Evolutionary conservation across 139 green algal genomes (phyloP), one percentile per base, ranked within the genome.

Genomic region (Chlamydomonas sphaeroides): DNA sequence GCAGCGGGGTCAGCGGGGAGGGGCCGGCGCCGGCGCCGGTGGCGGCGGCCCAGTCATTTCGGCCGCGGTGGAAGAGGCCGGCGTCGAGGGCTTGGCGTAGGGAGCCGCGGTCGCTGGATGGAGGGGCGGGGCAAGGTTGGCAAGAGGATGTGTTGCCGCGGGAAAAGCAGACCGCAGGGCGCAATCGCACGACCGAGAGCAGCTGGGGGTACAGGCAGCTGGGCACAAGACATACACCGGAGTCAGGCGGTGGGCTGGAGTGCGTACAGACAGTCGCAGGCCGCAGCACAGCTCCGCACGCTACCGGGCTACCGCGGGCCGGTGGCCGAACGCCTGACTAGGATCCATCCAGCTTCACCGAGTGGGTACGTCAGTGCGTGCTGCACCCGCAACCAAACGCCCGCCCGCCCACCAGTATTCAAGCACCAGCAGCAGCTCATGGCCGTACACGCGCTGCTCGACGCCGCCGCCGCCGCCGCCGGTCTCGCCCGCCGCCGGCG

Each of bases 331-430:
- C 20, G 10, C 11, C 28, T 23, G 33, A 48, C 35, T 30, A 57
- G 30, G 26, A 59, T 32, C 45, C 49, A 10, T 51, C 45, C 45
- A 51, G 45, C 14, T 51, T 14, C 14, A 14, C 45, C 8, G 14
- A 51, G 45, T n/a, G n/a, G n/a, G n/a, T n/a, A n/a, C n/a, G n/a
- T n/a, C n/a, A n/a, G n/a, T n/a, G n/a, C n/a, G n/a, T n/a, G n/a
- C n/a, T n/a, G n/a, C n/a, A n/a, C n/a, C n/a, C n/a, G n/a, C n/a
- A n/a, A n/a, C n/a, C n/a, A n/a, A n/a, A n/a, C n/a, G n/a, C n/a
- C n/a, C n/a, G n/a, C 45, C 45, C 45, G 49, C 49, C 25, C 56
- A 80, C 72, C 72, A 80, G 36, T 79, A 67, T 35, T 79, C 71
- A 0, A 79, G 71, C 51, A 79, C 71, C 53, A 79, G 71, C 51